These are phyloP conservation scores for Diplodia intermedia DNA, from an alignment of 2,329 filamentous ascomycete genomes.

Conservation along the genomic window DNA sequence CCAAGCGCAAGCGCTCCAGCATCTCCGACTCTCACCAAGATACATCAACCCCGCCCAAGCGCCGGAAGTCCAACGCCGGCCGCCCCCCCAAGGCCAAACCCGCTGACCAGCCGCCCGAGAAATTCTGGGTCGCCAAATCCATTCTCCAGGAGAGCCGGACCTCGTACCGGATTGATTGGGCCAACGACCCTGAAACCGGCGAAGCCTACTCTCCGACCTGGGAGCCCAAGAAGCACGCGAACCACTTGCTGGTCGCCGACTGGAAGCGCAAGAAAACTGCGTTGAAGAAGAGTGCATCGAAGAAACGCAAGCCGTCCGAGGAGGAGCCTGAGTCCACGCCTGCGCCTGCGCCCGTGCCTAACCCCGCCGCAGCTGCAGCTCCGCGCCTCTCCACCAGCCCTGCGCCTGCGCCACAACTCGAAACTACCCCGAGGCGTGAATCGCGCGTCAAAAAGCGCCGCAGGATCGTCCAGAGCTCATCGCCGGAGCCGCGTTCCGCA, in stretches of 20 bases:
- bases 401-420: not conserved
- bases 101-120: conserved; percentile 8
- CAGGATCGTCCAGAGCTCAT: conserved; percentile 36
- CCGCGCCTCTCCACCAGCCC: conserved; percentile 7
- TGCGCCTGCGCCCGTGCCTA: not conserved
- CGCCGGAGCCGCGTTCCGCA: conserved; percentile 12
- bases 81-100: not conserved
- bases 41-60: conserved; percentile 14
- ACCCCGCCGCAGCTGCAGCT: conserved; percentile 12
- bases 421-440: not conserved
- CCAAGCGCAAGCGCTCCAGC: conserved; percentile 27
- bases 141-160: conserved; percentile 45
- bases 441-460: conserved; percentile 31
- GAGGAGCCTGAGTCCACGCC: not conserved
- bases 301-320: conserved; percentile 20
- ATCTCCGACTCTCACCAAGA: not conserved
- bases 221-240: conserved; percentile 54
- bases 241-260: conserved; percentile 44
- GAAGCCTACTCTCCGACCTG: conserved; percentile 59
- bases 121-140: conserved; percentile 18
- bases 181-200: conserved; percentile 58
- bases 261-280: conserved; percentile 41
- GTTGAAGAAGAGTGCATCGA: not conserved
- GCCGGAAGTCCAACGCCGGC: not conserved
- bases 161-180: conserved; percentile 65